Percentiles rank a stretch among this genome's conserved stretches.
phyloP scores from a whole-genome alignment of 129 eudicot genomes.

The Solidago caesia region DNA sequence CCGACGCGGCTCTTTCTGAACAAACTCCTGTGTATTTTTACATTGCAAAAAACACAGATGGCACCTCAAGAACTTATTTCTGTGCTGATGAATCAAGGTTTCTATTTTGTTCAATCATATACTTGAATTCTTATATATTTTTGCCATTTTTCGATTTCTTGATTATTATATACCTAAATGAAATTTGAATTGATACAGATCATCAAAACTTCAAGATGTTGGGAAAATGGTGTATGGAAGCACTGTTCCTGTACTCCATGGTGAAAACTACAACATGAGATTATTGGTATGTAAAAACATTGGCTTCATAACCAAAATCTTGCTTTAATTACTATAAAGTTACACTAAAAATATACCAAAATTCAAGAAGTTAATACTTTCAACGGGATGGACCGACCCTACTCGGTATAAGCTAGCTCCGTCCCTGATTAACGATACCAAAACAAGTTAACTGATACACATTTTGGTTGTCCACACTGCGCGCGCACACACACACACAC shows the following conservation, averaged over 20 bases:
- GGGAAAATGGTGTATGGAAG: constrained; percentile 63
- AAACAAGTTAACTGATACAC: no score
- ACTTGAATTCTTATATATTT: neutral
- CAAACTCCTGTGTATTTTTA: constrained; percentile 74
- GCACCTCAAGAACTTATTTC: constrained; percentile 52
- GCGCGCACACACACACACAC: neutral
- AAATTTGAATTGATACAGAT: constrained; percentile 40
- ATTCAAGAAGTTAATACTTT: no score
- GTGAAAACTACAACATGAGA: constrained; percentile 66
- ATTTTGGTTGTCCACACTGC: no score
- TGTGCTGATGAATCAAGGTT: constrained; percentile 81
- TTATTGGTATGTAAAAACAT: constrained; percentile 52
- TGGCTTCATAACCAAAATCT: no score
- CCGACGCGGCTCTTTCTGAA: constrained; percentile 58
- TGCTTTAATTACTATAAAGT: no score
- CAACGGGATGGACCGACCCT: no score
- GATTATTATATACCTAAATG: neutral
- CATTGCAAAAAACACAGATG: constrained; percentile 54
- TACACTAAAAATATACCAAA: no score
- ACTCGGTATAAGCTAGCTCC: no score
- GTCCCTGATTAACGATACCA: no score
- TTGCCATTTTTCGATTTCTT: neutral
- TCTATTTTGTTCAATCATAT: neutral
- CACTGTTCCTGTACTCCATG: constrained; percentile 68
- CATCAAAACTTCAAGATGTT: constrained; percentile 65